Conservation (phyloP, 805 yeast species). For the Zygosaccharomyces gambellarensis region DNA sequence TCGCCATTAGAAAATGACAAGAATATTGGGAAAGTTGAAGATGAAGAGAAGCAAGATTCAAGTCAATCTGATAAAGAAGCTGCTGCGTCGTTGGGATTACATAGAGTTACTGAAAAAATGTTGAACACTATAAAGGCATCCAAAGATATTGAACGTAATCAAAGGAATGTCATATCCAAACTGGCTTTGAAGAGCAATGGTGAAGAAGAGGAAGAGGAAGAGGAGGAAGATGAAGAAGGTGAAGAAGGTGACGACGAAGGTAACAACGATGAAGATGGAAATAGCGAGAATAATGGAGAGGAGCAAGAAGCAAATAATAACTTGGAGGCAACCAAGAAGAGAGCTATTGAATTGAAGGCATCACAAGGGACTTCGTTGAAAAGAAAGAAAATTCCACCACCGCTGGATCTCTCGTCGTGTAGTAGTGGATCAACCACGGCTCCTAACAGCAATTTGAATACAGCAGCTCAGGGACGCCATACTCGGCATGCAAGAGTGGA, state of each 20-base stretch:
- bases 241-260: slow-evolving; percentile 6
- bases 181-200: slow-evolving; percentile 8
- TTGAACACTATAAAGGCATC: slow-evolving; percentile 24
- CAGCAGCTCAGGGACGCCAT: neutral
- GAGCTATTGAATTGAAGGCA: slow-evolving; percentile 5
- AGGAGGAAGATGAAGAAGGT: slow-evolving; percentile 8
- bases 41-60: neutral
- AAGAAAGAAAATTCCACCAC: slow-evolving; percentile 28
- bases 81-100: slow-evolving; percentile 27
- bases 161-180: slow-evolving; percentile 20
- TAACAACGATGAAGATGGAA: slow-evolving; percentile 2
- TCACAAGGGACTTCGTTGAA: slow-evolving; percentile 21
- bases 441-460: neutral
- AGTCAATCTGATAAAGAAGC: neutral
- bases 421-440: slow-evolving; percentile 2
- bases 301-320: neutral
- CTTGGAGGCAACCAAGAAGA: neutral
- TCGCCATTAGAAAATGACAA: neutral
- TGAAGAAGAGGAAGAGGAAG: slow-evolving; percentile 8
- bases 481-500: neutral
- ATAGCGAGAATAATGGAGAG: slow-evolving; percentile 3
- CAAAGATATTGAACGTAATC: slow-evolving; percentile 24
- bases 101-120: slow-evolving; percentile 25
- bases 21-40: slow-evolving; percentile 1
- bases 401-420: slow-evolving; percentile 16